Evolutionary conservation across 192 early-diverging fungal genomes (phyloP).

Genomic region (Spizellomyces sp.): DNA sequence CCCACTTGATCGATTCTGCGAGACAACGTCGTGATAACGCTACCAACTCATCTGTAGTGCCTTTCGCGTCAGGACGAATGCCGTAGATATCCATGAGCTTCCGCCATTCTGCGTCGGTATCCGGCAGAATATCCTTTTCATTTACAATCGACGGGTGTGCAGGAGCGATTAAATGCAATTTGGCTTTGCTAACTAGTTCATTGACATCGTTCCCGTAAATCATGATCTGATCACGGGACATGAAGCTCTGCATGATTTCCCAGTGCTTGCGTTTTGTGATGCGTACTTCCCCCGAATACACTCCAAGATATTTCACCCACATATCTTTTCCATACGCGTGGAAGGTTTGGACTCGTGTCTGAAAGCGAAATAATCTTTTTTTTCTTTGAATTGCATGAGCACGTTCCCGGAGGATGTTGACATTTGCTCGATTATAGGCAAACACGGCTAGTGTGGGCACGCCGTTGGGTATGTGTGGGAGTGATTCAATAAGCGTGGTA

Average conservation of each 20-base stretch:
- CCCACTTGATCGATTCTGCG: slow-evolving; percentile 16
- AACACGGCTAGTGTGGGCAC: slow-evolving; percentile 4
- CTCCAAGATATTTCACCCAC: slow-evolving; percentile 14
- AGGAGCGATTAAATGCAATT: slow-evolving; percentile 29
- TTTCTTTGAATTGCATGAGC: not conserved
- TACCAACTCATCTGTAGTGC: not conserved
- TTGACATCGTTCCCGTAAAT: slow-evolving; percentile 15
- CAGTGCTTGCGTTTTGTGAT: slow-evolving; percentile 22
- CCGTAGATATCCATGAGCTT: not conserved
- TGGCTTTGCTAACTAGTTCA: slow-evolving; percentile 21
- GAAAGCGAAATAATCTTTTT: not conserved
- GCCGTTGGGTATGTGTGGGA: slow-evolving; percentile 13
- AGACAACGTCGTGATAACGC: not conserved
- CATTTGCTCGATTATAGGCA: slow-evolving; percentile 26
- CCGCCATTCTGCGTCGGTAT: slow-evolving; percentile 2
- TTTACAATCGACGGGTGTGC: not conserved
- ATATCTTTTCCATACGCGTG: slow-evolving; percentile 15
- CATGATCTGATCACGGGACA: slow-evolving; percentile 10
- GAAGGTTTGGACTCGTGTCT: slow-evolving; percentile 11
- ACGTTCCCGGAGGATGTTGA: slow-evolving; percentile 9
- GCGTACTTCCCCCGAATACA: slow-evolving; percentile 1
- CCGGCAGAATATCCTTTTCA: not conserved
- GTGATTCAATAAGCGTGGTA: slow-evolving; percentile 23
- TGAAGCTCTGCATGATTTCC: slow-evolving; percentile 22
- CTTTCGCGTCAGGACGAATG: not conserved